Evolutionary conservation across 2,329 filamentous ascomycete genomes (phyloP).

Genomic region (Diaporthe nobilis): DNA sequence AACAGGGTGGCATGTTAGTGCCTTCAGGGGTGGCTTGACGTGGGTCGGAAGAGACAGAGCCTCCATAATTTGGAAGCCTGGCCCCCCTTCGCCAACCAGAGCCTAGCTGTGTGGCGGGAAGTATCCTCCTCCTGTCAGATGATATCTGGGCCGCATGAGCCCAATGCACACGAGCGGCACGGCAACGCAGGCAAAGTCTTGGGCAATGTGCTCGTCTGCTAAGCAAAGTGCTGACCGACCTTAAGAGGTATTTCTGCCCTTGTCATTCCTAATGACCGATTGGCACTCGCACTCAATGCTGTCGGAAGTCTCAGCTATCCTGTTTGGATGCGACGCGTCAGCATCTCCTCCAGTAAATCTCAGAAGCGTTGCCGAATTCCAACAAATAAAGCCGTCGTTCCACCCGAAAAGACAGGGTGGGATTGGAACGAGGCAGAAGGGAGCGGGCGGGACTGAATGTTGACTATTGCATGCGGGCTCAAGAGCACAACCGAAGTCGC

Average conservation of each 20-base stretch:
- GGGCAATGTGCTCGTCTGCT: slow-evolving; percentile 24
- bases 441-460: background rate
- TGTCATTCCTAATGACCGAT: slow-evolving; percentile 42
- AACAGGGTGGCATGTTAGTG: slow-evolving; percentile 40
- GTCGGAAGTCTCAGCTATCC: slow-evolving; percentile 27
- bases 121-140: slow-evolving; percentile 32
- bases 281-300: slow-evolving; percentile 36
- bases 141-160: slow-evolving; percentile 35
- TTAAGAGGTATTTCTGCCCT: slow-evolving; percentile 41
- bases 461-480: background rate
- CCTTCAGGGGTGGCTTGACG: slow-evolving; percentile 38
- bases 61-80: slow-evolving; percentile 39
- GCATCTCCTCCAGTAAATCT: slow-evolving; percentile 1
- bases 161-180: slow-evolving; percentile 35
- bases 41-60: slow-evolving; percentile 38
- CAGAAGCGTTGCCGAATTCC: background rate
- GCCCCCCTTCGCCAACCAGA: slow-evolving; percentile 28
- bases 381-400: background rate
- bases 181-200: slow-evolving; percentile 30
- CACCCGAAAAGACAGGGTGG: background rate
- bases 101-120: slow-evolving; percentile 24
- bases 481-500: background rate
- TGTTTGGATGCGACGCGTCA: slow-evolving; percentile 37
- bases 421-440: background rate
- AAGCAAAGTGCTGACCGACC: slow-evolving; percentile 40